Conservation (phyloP, 2,329 filamentous ascomycete species). For the Xylaria sp. region DNA sequence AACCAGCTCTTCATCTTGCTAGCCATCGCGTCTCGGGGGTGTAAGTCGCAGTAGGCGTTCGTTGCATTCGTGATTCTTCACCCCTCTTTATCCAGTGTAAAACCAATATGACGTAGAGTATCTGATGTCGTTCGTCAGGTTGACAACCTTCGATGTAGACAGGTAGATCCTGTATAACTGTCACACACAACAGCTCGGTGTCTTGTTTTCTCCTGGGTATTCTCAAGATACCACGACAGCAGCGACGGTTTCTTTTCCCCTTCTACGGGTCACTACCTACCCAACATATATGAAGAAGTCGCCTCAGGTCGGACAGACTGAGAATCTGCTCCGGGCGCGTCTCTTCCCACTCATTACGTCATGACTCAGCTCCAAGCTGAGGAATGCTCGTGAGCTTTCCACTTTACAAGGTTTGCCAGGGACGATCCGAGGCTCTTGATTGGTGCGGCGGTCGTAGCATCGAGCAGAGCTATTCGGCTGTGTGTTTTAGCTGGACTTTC, state of each 20-base stretch:
- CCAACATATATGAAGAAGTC: too few relatives aligned
- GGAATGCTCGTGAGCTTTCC: slow-evolving; percentile 1
- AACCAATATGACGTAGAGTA: neutral
- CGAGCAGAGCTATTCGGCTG: neutral
- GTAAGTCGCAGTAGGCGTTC: slow-evolving; percentile 2
- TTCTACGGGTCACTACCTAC: too few relatives aligned
- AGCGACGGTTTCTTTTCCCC: too few relatives aligned
- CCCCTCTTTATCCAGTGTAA: neutral
- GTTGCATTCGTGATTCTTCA: neutral
- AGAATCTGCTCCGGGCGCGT: slow-evolving; percentile 11
- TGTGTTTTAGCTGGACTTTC: neutral
- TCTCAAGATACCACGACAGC: too few relatives aligned
- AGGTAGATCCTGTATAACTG: too few relatives aligned
- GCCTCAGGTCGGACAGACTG: neutral
- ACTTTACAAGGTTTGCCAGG: slow-evolving; percentile 12
- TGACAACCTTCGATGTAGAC: too few relatives aligned
- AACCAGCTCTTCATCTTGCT: slow-evolving; percentile 30
- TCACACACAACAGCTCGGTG: too few relatives aligned
- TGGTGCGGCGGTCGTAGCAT: neutral
- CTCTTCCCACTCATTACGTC: slow-evolving; percentile 14
- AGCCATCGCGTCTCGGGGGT: neutral
- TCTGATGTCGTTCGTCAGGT: too few relatives aligned
- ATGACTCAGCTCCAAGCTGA: neutral
- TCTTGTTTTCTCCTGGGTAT: too few relatives aligned
- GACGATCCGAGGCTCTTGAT: neutral